Evolutionary conservation across 345 rosid genomes (phyloP).

Genomic region (Brassica cretica): DNA sequence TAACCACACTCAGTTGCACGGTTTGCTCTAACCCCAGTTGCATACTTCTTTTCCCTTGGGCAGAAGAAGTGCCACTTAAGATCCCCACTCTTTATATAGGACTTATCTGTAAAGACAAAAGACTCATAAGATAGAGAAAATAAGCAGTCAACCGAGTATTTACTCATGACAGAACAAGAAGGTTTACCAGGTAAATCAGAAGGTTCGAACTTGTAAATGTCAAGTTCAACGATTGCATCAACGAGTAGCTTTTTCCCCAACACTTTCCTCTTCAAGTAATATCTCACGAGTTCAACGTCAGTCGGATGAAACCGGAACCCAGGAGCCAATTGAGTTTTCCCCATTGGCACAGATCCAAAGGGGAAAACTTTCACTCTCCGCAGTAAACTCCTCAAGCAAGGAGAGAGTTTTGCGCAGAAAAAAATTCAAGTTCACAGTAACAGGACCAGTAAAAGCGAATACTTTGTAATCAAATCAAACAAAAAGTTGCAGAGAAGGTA

Average conservation of each 20-base stretch:
- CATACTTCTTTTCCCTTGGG: conserved; percentile 65
- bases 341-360: conserved; percentile 44
- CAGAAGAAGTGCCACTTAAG: conserved; percentile 87
- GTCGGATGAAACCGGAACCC: conserved; percentile 88
- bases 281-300: conserved; percentile 67
- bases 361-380: conserved; percentile 34
- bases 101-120: conserved; percentile 34
- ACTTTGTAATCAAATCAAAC: not conserved
- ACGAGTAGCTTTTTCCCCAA: conserved; percentile 45
- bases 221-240: conserved; percentile 61
- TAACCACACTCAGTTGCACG: conserved; percentile 65
- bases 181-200: conserved; percentile 53
- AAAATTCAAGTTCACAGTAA: conserved; percentile 6
- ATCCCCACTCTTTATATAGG: conserved; percentile 49
- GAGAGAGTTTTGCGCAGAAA: not conserved
- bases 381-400: not conserved
- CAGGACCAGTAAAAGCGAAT: conserved; percentile 16
- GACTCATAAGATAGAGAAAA: not conserved
- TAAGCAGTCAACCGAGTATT: not conserved
- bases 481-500: conserved; percentile 4
- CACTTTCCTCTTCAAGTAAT: conserved; percentile 69
- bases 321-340: conserved; percentile 45
- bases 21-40: conserved; percentile 50
- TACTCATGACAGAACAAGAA: not conserved
- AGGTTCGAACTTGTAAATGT: conserved; percentile 68